A percentile compares a stretch with the other conserved stretches of the same genome.
Conservation (phyloP, 2,329 filamentous ascomycete species). For the Blastomyces percursus region DNA sequence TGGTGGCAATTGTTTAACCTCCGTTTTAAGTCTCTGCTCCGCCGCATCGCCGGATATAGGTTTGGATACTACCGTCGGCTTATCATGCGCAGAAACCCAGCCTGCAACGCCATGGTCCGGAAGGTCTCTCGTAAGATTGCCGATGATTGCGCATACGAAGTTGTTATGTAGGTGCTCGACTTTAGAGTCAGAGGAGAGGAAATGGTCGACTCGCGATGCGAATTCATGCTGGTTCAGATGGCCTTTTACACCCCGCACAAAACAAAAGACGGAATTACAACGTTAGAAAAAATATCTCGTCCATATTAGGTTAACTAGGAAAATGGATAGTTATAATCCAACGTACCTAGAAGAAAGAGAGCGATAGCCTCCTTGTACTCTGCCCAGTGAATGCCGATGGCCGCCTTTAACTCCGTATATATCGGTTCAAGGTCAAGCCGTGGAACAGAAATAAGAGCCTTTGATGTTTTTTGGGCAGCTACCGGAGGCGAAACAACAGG, state of each 20-base stretch:
- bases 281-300: constrained; percentile 2
- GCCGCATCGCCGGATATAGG: constrained; percentile 48
- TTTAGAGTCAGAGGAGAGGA: constrained; percentile 43
- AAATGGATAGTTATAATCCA: background rate
- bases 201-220: constrained; percentile 43
- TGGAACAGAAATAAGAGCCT: constrained; percentile 43
- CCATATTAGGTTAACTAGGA: background rate
- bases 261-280: background rate
- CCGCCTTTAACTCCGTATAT: constrained; percentile 50
- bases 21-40: constrained; percentile 52
- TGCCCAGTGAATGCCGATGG: constrained; percentile 49
- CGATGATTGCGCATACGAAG: constrained; percentile 48
- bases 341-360: constrained; percentile 47
- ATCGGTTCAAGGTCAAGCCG: constrained; percentile 53
- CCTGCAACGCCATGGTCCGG: constrained; percentile 52
- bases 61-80: constrained; percentile 39
- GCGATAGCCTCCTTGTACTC: constrained; percentile 50
- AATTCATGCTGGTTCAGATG: constrained; percentile 53
- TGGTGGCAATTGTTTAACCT: constrained; percentile 52
- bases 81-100: constrained; percentile 53
- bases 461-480: constrained; percentile 38
- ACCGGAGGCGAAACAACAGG: constrained; percentile 15
- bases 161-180: constrained; percentile 52
- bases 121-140: constrained; percentile 48
- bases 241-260: constrained; percentile 28